These are phyloP conservation scores for Porphyrellus cyaneotinctus DNA, from an alignment of 768 basidiomycete genomes.

Conservation along the genomic window DNA sequence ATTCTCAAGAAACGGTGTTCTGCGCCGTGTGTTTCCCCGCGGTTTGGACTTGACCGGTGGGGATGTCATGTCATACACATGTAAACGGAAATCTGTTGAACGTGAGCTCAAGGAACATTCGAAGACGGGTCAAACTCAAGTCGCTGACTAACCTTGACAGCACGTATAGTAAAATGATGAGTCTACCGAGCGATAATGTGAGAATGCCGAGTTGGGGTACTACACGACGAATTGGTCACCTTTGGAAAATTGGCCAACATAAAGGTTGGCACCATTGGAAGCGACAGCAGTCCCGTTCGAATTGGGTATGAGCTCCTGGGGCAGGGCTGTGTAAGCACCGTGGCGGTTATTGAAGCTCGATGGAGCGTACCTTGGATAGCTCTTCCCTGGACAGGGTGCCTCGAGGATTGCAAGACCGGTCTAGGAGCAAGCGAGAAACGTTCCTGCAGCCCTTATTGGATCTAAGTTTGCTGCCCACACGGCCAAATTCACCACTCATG, in stretches of 20 bases:
- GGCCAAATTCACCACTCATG: constrained; percentile 77
- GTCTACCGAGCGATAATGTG: constrained; percentile 41
- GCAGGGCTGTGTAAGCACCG: constrained; percentile 26
- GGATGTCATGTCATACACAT: constrained; percentile 78
- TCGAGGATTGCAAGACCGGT: constrained; percentile 36
- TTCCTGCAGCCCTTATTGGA: constrained; percentile 42
- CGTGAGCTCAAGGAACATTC: background rate
- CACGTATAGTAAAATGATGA: constrained; percentile 94
- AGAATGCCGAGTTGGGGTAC: background rate
- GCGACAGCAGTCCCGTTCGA: constrained; percentile 78
- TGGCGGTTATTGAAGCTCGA: background rate
- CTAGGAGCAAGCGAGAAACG: constrained; percentile 45
- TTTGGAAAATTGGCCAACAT: constrained; percentile 80
- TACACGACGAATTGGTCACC: constrained; percentile 36
- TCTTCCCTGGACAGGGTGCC: constrained; percentile 47
- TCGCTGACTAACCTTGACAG: constrained; percentile 56
- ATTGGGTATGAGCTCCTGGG: constrained; percentile 72
- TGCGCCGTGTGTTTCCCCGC: constrained; percentile 12
- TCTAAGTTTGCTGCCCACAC: constrained; percentile 49
- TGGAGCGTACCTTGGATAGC: constrained; percentile 45
- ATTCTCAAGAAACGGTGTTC: constrained; percentile 21
- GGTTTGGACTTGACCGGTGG: constrained; percentile 32
- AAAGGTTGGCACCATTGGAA: constrained; percentile 66
- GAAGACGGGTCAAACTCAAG: background rate
- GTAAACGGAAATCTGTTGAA: constrained; percentile 74